Conservation (phyloP, 805 yeast genomes). For the Metschnikowia continentalis region DNA sequence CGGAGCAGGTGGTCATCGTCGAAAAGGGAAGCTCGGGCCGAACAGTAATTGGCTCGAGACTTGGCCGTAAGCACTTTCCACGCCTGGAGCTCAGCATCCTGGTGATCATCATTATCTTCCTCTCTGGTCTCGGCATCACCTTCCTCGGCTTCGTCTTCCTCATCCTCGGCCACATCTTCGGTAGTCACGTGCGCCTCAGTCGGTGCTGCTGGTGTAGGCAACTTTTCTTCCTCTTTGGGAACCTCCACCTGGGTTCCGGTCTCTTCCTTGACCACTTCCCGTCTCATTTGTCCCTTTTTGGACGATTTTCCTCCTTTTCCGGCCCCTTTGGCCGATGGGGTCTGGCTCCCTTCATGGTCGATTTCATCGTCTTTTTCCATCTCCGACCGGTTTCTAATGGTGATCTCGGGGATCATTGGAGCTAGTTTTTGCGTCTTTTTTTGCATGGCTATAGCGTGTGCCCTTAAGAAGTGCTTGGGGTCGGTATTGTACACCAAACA, state of each 20-base stretch:
- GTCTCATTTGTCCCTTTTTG: conserved; percentile 40
- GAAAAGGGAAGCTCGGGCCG: conserved; percentile 64
- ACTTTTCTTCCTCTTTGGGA: background rate
- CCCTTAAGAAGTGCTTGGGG: conserved; percentile 85
- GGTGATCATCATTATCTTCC: conserved; percentile 53
- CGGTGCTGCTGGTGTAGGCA: conserved; percentile 14
- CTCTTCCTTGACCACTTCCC: conserved; percentile 33
- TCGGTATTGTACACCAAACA: conserved; percentile 92
- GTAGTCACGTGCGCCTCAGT: conserved; percentile 5
- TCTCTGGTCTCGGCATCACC: conserved; percentile 22
- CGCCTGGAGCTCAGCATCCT: conserved; percentile 71
- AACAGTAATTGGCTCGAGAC: conserved; percentile 70
- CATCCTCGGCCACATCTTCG: conserved; percentile 37
- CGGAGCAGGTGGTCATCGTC: conserved; percentile 53
- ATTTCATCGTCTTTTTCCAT: conserved; percentile 59
- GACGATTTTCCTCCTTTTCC: conserved; percentile 30
- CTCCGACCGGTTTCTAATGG: conserved; percentile 66
- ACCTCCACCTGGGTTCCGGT: conserved; percentile 3
- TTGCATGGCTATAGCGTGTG: conserved; percentile 95
- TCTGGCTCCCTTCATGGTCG: conserved; percentile 20
- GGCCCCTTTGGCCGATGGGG: conserved; percentile 20
- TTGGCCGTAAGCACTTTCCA: conserved; percentile 86
- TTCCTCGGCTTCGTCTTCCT: conserved; percentile 41
- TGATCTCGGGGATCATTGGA: conserved; percentile 87
- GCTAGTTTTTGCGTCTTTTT: conserved; percentile 71